Percentiles rank a stretch among this genome's conserved stretches.
Evolutionary conservation across 2,329 filamentous ascomycete genomes (phyloP).

Genomic region (Cercospora canescens): DNA sequence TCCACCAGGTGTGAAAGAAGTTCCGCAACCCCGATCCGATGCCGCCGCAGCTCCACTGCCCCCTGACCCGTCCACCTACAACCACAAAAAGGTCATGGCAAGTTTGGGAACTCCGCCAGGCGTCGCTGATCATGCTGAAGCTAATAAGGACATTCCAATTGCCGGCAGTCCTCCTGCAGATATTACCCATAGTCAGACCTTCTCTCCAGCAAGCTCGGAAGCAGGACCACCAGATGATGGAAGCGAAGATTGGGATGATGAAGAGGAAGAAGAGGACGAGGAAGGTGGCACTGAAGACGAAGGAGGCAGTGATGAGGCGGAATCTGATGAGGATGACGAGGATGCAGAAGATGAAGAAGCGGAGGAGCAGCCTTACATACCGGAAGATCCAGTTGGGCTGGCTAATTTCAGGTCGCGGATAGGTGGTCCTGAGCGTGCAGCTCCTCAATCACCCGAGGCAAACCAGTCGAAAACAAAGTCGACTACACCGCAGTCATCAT

Average conservation of each 20-base stretch:
- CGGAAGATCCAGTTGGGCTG: conserved; percentile 24
- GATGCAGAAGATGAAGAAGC: conserved; percentile 44
- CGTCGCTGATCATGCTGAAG: conserved; percentile 24
- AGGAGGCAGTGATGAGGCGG: conserved; percentile 28
- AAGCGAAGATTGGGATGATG: conserved; percentile 32
- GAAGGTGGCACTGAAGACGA: conserved; percentile 33
- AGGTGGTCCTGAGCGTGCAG: background rate
- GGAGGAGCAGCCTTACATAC: conserved; percentile 43
- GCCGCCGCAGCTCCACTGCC: conserved; percentile 41
- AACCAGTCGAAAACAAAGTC: conserved; percentile 28
- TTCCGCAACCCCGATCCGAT: conserved; percentile 28
- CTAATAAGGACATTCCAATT: conserved; percentile 44
- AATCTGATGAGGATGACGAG: conserved; percentile 36
- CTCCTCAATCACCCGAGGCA: conserved; percentile 15
- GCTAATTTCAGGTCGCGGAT: conserved; percentile 29
- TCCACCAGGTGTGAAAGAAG: conserved; percentile 40
- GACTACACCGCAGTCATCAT: conserved; percentile 22
- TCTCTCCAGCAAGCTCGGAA: conserved; percentile 28
- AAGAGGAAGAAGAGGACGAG: conserved; percentile 33
- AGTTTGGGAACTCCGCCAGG: conserved; percentile 47
- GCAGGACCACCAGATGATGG: conserved; percentile 26
- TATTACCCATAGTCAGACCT: conserved; percentile 29
- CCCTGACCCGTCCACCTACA: conserved; percentile 37
- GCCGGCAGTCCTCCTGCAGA: conserved; percentile 51
- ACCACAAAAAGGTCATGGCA: conserved; percentile 36